These are phyloP conservation scores for Podila epicladia DNA, from an alignment of 192 early-diverging fungal species.

Conservation along the genomic window DNA sequence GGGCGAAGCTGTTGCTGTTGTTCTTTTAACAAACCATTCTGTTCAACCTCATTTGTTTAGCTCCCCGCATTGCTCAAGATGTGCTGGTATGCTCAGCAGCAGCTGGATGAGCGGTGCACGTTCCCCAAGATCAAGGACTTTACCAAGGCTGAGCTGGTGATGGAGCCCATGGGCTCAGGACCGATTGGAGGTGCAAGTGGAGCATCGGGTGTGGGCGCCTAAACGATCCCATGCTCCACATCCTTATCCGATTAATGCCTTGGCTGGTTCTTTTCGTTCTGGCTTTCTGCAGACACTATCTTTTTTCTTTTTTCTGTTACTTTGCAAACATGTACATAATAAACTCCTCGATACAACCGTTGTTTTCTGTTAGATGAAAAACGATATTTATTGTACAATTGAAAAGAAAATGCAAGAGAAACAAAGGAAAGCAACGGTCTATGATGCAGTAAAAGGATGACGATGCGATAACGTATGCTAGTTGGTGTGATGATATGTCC, in stretches of 20 bases:
- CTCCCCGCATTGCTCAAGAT: constrained; percentile 90
- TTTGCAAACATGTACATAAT: constrained; percentile 17
- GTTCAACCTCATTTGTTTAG: constrained; percentile 1
- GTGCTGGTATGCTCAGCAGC: constrained; percentile 94
- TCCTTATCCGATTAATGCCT: background rate
- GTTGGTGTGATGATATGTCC: no score
- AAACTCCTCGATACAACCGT: background rate
- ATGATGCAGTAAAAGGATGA: background rate
- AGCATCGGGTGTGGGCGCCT: constrained; percentile 4
- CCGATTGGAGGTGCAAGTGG: constrained; percentile 19
- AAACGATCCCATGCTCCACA: background rate
- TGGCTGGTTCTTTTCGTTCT: background rate
- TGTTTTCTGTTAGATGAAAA: background rate
- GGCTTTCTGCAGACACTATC: background rate
- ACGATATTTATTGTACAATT: constrained; percentile 43
- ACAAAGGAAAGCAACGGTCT: background rate
- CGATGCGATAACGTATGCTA: no score
- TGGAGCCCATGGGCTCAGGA: constrained; percentile 35
- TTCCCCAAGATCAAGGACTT: constrained; percentile 92
- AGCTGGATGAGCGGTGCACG: constrained; percentile 83
- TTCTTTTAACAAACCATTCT: no score
- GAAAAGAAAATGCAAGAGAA: background rate
- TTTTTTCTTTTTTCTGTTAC: background rate
- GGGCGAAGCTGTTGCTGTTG: no score
- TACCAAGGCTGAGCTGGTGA: constrained; percentile 78